phyloP scores from a whole-genome alignment of 2,329 filamentous ascomycete species.

The Aspergillus oerlinghausenensis region DNA sequence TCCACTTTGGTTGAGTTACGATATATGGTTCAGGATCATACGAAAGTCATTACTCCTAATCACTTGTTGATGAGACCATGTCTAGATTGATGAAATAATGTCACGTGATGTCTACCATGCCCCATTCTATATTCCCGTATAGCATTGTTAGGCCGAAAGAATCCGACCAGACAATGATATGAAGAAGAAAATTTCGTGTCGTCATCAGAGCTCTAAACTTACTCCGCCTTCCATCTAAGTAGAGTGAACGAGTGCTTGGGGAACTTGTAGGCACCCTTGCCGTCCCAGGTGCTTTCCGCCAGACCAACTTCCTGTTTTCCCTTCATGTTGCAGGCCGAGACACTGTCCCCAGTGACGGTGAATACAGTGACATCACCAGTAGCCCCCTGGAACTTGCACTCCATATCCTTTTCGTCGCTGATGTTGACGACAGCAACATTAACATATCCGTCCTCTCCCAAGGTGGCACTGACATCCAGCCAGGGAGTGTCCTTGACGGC shows the following conservation, averaged over 20 bases:
- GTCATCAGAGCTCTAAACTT: background rate
- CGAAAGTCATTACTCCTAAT: background rate
- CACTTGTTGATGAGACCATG: background rate
- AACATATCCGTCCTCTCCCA: constrained; percentile 54
- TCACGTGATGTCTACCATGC: background rate
- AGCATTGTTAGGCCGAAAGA: background rate
- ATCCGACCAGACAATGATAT: background rate
- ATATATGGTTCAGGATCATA: background rate
- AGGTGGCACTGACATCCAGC: constrained; percentile 38
- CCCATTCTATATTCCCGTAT: background rate
- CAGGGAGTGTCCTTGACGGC: constrained; percentile 62
- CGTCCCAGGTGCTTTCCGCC: constrained; percentile 60
- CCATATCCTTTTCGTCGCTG: constrained; percentile 55
- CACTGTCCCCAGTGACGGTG: constrained; percentile 55
- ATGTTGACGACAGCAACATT: constrained; percentile 72
- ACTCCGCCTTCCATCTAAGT: constrained; percentile 50
- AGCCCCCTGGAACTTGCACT: constrained; percentile 57
- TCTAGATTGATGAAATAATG: background rate
- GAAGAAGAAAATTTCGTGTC: background rate
- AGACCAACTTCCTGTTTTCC: constrained; percentile 60
- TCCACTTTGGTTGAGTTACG: constrained; percentile 35
- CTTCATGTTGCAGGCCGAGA: constrained; percentile 59
- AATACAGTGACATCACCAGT: constrained; percentile 54
- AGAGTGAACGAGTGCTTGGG: constrained; percentile 67
- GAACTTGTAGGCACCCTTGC: constrained; percentile 59